A percentile compares a stretch with the other conserved stretches of the same genome.
phyloP scores from a whole-genome alignment of 1,139 yeast species.

The Diutina rugosa region DNA sequence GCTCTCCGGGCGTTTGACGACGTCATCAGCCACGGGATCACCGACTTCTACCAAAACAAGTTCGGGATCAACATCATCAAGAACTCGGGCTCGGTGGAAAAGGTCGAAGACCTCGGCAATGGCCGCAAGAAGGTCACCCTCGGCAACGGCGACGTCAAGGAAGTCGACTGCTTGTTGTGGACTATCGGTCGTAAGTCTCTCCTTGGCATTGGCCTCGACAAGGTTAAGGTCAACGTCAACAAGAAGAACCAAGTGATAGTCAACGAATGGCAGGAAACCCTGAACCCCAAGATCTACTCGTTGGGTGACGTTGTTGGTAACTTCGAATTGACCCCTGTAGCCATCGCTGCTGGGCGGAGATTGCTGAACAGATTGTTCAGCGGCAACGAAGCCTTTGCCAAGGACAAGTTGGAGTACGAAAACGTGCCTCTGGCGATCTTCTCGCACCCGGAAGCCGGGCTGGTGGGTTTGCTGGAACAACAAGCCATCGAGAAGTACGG shows the following conservation, averaged over 20 bases:
- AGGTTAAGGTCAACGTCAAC: constrained; percentile 57
- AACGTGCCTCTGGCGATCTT: constrained; percentile 88
- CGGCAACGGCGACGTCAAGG: constrained; percentile 39
- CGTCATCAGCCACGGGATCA: constrained; percentile 63
- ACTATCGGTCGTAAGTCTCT: constrained; percentile 83
- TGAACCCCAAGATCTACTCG: constrained; percentile 60
- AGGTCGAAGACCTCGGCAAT: constrained; percentile 44
- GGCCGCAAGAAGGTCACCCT: constrained; percentile 54
- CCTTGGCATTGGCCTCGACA: constrained; percentile 62
- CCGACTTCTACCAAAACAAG: constrained; percentile 64
- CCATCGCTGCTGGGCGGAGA: constrained; percentile 96
- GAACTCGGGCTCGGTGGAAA: constrained; percentile 39
- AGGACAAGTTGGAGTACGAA: constrained; percentile 65
- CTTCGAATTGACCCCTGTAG: constrained; percentile 93
- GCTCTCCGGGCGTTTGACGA: constrained; percentile 83
- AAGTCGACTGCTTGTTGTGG: constrained; percentile 82
- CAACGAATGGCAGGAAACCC: constrained; percentile 81
- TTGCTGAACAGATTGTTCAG: constrained; percentile 77
- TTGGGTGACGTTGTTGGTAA: constrained; percentile 91
- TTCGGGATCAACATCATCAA: constrained; percentile 73
- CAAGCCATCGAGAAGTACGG: constrained; percentile 75
- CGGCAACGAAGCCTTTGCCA: constrained; percentile 57
- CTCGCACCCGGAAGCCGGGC: constrained; percentile 95
- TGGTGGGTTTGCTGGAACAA: constrained; percentile 74
- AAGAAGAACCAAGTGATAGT: constrained; percentile 48